Conservation (phyloP, 2,329 filamentous ascomycete genomes). For the Macrophomina tecta region DNA sequence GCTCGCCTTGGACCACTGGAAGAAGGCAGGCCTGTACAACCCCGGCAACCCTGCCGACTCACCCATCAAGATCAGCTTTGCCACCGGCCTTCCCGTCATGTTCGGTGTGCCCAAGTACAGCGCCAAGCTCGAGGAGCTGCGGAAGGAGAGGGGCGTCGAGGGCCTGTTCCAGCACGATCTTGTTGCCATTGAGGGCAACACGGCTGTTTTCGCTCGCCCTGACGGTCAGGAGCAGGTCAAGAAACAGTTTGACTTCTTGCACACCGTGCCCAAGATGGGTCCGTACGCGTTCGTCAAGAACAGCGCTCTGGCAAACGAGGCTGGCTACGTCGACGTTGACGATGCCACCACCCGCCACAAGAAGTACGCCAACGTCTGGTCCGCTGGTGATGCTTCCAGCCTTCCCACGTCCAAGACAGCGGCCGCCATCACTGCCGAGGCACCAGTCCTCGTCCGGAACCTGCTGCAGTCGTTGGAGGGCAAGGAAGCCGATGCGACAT, state of each 20-base stretch:
- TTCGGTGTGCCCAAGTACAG: conserved; percentile 50
- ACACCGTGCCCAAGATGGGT: conserved; percentile 47
- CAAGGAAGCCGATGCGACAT: conserved; percentile 36
- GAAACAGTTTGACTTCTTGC: conserved; percentile 46
- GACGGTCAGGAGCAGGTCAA: conserved; percentile 37
- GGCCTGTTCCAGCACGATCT: conserved; percentile 49
- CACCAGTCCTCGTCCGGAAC: conserved; percentile 45
- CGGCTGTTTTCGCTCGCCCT: conserved; percentile 41
- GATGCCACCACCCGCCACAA: conserved; percentile 44
- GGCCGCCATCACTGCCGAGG: conserved; percentile 46
- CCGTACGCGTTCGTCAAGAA: conserved; percentile 46
- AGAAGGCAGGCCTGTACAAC: conserved; percentile 43
- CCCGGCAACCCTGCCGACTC: conserved; percentile 35
- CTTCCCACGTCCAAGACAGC: conserved; percentile 49
- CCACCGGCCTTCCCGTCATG: conserved; percentile 48
- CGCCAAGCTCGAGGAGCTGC: conserved; percentile 43
- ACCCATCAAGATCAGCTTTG: conserved; percentile 45
- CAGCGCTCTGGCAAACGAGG: conserved; percentile 42
- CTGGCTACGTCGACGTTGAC: conserved; percentile 47
- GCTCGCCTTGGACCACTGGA: conserved; percentile 49
- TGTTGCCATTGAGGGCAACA: conserved; percentile 46
- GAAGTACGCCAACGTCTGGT: conserved; percentile 47
- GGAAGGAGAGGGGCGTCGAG: conserved; percentile 44
- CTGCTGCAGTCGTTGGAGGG: conserved; percentile 38
- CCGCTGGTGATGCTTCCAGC: conserved; percentile 45